Percentiles rank a stretch among this genome's conserved stretches.
Evolutionary conservation across 2,329 filamentous ascomycete species (phyloP).

Genomic region (Verticillium nonalfalfae): DNA sequence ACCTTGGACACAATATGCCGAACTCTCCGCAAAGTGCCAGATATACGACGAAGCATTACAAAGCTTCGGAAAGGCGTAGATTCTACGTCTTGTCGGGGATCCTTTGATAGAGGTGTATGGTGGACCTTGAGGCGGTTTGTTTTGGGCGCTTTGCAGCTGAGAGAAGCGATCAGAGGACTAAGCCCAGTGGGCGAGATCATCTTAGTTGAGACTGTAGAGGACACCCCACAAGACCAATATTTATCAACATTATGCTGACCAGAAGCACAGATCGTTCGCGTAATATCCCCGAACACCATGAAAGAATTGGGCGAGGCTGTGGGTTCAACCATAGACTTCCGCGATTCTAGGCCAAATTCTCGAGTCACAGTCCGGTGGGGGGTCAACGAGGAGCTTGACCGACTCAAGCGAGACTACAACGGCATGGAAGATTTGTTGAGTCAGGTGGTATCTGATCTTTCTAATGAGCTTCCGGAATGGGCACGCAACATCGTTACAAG

Average conservation of each 20-base stretch:
- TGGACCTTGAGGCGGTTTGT: constrained; percentile 65
- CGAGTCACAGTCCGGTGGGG: constrained; percentile 68
- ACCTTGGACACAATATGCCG: constrained; percentile 48
- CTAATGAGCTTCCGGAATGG: constrained; percentile 54
- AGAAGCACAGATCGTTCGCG: neutral
- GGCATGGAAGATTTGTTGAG: constrained; percentile 70
- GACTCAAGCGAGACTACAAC: constrained; percentile 69
- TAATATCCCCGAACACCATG: constrained; percentile 32
- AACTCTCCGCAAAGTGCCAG: constrained; percentile 65
- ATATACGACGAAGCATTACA: constrained; percentile 62
- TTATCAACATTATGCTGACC: neutral
- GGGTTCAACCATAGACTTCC: constrained; percentile 71
- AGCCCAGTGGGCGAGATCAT: constrained; percentile 42
- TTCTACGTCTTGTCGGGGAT: constrained; percentile 34
- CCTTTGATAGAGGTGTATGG: constrained; percentile 66
- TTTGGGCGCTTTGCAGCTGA: constrained; percentile 62
- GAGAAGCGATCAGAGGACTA: constrained; percentile 55
- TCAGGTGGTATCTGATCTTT: constrained; percentile 59
- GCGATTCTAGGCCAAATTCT: constrained; percentile 63
- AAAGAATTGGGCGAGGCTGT: constrained; percentile 65
- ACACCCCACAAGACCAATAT: neutral
- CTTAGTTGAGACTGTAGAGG: constrained; percentile 46
- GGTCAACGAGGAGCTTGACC: constrained; percentile 68
- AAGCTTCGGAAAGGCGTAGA: constrained; percentile 76
- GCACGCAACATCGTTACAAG: constrained; percentile 51